Conservation (phyloP, 495 filamentous ascomycete species). For the Penicillium longicatenatum region DNA sequence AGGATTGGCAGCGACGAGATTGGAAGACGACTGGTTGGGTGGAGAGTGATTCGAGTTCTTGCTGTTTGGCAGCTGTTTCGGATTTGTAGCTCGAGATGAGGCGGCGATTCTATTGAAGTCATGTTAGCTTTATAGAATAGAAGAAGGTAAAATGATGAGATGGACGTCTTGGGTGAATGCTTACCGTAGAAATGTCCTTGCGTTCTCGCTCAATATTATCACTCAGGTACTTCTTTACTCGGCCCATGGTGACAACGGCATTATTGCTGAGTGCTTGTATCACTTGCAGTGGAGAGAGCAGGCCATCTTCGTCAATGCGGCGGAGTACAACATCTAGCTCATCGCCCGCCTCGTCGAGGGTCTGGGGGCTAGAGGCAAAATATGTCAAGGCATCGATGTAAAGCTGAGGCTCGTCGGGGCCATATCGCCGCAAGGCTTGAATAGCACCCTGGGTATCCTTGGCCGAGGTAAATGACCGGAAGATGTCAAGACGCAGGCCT, state of each 20-base stretch:
- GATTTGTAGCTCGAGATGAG: constrained; percentile 81
- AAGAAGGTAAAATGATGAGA: not conserved
- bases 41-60: constrained; percentile 74
- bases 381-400: constrained; percentile 93
- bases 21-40: constrained; percentile 87
- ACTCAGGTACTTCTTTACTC: constrained; percentile 90
- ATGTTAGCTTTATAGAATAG: not conserved
- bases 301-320: constrained; percentile 83
- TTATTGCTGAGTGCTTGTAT: constrained; percentile 88
- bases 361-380: constrained; percentile 79
- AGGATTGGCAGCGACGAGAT: constrained; percentile 81
- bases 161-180: constrained; percentile 10
- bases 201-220: constrained; percentile 86
- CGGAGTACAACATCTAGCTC: constrained; percentile 77
- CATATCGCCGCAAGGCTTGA: constrained; percentile 86
- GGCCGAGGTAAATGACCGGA: constrained; percentile 92
- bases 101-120: constrained; percentile 63
- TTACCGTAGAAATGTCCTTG: constrained; percentile 72
- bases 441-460: constrained; percentile 91
- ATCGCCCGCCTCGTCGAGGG: constrained; percentile 83
- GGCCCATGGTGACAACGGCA: constrained; percentile 91
- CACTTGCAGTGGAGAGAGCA: constrained; percentile 96
- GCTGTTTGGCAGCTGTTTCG: constrained; percentile 77
- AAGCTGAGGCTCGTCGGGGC: constrained; percentile 85
- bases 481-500: constrained; percentile 90